Conservation (phyloP, 345 rosid genomes). For the Rubroshorea leprosula region DNA sequence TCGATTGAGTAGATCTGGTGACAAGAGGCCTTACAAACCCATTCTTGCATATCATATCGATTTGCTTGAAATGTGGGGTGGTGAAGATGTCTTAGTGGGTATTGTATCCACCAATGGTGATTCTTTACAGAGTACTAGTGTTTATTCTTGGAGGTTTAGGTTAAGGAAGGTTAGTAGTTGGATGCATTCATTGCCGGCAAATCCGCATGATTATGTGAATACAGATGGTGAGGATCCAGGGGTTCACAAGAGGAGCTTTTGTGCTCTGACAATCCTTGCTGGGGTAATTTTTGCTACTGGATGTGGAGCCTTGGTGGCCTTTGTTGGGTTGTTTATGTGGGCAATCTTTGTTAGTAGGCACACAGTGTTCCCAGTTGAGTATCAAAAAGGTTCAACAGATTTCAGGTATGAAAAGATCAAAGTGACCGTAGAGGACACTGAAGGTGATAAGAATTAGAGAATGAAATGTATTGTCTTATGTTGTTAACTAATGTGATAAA, state of each 20-base stretch:
- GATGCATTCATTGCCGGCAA: constrained; percentile 47
- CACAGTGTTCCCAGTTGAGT: constrained; percentile 20
- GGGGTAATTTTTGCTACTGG: constrained; percentile 37
- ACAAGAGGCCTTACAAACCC: constrained; percentile 35
- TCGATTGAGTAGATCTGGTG: constrained; percentile 36
- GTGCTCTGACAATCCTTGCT: constrained; percentile 35
- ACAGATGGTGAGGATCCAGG: constrained; percentile 9
- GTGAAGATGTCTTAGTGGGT: constrained; percentile 33
- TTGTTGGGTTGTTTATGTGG: constrained; percentile 33
- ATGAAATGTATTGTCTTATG: background rate
- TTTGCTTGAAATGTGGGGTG: constrained; percentile 37
- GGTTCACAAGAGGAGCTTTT: constrained; percentile 17
- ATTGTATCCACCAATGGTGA: constrained; percentile 28
- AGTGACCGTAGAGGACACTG: constrained; percentile 25
- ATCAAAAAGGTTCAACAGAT: constrained; percentile 15
- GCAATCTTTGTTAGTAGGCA: constrained; percentile 26
- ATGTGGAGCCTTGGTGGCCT: constrained; percentile 40
- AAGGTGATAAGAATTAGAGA: constrained; percentile 14
- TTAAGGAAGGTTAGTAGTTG: constrained; percentile 23
- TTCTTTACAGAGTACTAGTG: constrained; percentile 19
- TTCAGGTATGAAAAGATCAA: constrained; percentile 42
- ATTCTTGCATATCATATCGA: constrained; percentile 26
- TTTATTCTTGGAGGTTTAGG: constrained; percentile 50
- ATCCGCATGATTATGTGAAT: constrained; percentile 24
- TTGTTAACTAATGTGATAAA: constrained; percentile 3